Base-by-base conservation (phyloP, 139 green algal species). In the Desmodesmus armatus region DNA sequence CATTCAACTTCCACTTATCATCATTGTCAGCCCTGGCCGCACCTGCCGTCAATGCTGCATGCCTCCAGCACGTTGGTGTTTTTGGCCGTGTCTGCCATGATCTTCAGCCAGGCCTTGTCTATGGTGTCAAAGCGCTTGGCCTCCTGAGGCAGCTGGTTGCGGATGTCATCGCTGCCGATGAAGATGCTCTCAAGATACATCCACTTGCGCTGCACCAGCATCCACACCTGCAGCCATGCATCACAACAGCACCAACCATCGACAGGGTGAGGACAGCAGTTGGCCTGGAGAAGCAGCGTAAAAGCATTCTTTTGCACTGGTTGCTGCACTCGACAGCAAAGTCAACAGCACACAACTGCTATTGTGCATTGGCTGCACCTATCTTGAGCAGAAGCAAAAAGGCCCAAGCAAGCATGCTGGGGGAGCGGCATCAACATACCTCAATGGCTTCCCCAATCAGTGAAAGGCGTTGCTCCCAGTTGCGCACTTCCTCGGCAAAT, bases 91-190 rank as follows among this genome's bases (percentile, higher is more conserved):
- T 90, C 92, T 2, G 77, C 88, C 58, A 99, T 94, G 60, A 91
- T 92, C 85, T 98, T 97, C 89, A 97, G 96, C 92, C 94, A 98
- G 92, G 93, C 95, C 86, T 96, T 97, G 92, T 99, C 96, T 78
- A 99, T 99, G 91, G 94, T 96, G 78, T 95, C 87, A 90, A 99
- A 99, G 80, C 96, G 94, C 92, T 98, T 97, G 84, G 96, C 95
- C 91, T 98, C 96, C 76, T 94, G 89, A 6, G 96, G 96, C 85
- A 99, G 93, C 93, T 98, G 96, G 90, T 97, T 97, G 23, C 97
- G 94, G 65, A 99, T 99, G 90, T 99, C 96, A 39, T 96, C 96
- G 51, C 67, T 80, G 69, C 80, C 80, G 27, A 80, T 80, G 51
- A 86, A 86, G 37, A 86, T 86, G 40, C 76, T 94, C 89, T 99